A percentile compares a stretch with the other conserved stretches of the same genome.
phyloP scores from a whole-genome alignment of 106 monocot species.

The Acorus calamus region DNA sequence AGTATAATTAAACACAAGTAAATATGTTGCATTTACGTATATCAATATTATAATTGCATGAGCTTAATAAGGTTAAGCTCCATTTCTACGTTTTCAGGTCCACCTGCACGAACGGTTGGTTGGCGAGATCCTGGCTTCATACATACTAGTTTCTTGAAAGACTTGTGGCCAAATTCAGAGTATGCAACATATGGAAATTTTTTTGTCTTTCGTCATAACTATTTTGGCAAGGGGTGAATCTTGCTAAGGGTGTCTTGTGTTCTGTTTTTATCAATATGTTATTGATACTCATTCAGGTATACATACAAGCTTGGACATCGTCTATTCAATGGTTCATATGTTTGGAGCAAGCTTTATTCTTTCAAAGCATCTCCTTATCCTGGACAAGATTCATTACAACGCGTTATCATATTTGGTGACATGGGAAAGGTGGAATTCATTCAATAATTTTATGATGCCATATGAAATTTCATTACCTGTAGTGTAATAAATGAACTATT shows the following conservation, averaged over 20 bases:
- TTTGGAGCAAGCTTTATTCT: slow-evolving; percentile 66
- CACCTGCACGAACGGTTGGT: slow-evolving; percentile 86
- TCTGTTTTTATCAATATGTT: background rate
- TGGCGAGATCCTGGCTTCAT: slow-evolving; percentile 97
- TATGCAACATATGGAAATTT: slow-evolving; percentile 16
- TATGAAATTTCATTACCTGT: too few species aligned
- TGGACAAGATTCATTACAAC: slow-evolving; percentile 76
- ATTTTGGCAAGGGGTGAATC: background rate
- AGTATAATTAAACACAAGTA: too few species aligned
- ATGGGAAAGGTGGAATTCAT: slow-evolving; percentile 78
- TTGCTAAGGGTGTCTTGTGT: background rate
- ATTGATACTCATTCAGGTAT: slow-evolving; percentile 37
- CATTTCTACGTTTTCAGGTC: slow-evolving; percentile 26
- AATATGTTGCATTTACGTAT: background rate
- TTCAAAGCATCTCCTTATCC: slow-evolving; percentile 86
- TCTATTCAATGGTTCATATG: slow-evolving; percentile 37
- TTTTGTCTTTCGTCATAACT: background rate
- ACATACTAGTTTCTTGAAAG: slow-evolving; percentile 80
- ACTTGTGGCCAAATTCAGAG: slow-evolving; percentile 81
- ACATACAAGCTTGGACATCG: slow-evolving; percentile 77
- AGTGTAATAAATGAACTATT: too few species aligned
- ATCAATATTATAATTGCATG: background rate
- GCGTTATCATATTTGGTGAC: slow-evolving; percentile 89
- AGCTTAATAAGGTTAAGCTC: background rate
- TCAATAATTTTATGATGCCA: background rate